Conservation (phyloP, 805 yeast genomes). For the Yarrowia deformans region DNA sequence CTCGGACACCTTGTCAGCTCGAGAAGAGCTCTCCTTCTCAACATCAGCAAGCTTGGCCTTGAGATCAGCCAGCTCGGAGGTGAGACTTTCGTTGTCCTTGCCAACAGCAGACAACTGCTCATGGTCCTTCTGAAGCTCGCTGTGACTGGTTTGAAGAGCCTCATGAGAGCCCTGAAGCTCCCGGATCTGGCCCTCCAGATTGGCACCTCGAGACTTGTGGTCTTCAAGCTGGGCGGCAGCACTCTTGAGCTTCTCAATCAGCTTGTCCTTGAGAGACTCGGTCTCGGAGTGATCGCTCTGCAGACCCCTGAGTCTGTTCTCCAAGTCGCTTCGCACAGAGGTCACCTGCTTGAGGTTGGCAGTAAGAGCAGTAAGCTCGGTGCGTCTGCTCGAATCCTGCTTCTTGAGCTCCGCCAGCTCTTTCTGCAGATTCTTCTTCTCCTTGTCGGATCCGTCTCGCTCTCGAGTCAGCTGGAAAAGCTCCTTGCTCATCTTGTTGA, state of each 20-base stretch:
- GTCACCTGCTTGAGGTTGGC: conserved; percentile 40
- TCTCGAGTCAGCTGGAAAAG: conserved; percentile 69
- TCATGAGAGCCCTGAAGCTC: conserved; percentile 29
- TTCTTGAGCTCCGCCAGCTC: conserved; percentile 43
- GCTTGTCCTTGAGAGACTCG: conserved; percentile 51
- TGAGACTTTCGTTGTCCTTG: conserved; percentile 41
- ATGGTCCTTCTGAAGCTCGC: conserved; percentile 5
- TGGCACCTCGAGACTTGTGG: conserved; percentile 42
- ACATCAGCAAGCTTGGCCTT: conserved; percentile 43
- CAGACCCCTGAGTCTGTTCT: conserved; percentile 41
- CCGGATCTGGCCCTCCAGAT: conserved; percentile 13
- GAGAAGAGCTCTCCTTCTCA: conserved; percentile 21
- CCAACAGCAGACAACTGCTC: conserved; percentile 41
- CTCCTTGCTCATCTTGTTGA: conserved; percentile 89
- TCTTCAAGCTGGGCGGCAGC: conserved; percentile 52
- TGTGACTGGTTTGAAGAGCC: conserved; percentile 15
- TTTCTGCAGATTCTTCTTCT: conserved; percentile 41
- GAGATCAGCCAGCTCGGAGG: conserved; percentile 42
- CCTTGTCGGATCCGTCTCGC: conserved; percentile 58
- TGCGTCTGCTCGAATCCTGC: conserved; percentile 31
- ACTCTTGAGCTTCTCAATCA: conserved; percentile 57
- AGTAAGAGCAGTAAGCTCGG: conserved; percentile 12
- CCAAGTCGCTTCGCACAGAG: conserved; percentile 44
- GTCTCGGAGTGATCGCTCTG: conserved; percentile 47
- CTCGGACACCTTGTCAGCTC: conserved; percentile 23